Evolutionary conservation across 2,329 filamentous ascomycete species (phyloP), one percentile per base, ranked within the genome.

Genomic region (Pleomassaria siparia): DNA sequence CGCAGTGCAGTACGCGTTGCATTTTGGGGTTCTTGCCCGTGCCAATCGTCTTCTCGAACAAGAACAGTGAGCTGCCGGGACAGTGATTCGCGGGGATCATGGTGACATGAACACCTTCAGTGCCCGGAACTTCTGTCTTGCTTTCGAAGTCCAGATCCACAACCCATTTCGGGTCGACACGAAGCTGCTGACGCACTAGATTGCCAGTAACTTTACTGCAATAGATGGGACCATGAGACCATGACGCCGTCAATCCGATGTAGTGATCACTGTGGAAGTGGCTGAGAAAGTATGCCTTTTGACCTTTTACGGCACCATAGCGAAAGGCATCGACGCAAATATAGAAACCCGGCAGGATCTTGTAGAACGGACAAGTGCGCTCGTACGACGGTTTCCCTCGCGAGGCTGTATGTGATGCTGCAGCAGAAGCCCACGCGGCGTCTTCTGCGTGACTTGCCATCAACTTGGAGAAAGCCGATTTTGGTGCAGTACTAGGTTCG

Each of bases 211-310:
- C 88, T 58, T 85, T 87, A 65, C 92, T 97, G 75, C 94, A 97
- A 64, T 96, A 99, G 40, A 99, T 97, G 0, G 91, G 92, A 0
- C 94, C 94, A 66, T 99, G 91, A 30, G 78, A 83, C 94, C 94
- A 99, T 25, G 80, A 89, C 7, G 88, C 84, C 10, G 89, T 94
- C 10, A 99, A 75, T 2, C 94, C 94, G 26, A 96, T 85, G 61
- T 99, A 99, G 67, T 99, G 94, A 66, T 99, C 94, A 62, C 91
- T 96, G 71, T 99, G 94, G 58, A 97, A 99, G 66, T 99, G 94
- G 60, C 91, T 96, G 10, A 99, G 80, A 58, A 99, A 99, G 67
- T 99, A 99, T 1, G 92, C 94, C 44, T 88, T 87, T 68, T 91
- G 96, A 0, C 90, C 91, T 64, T 95, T 81, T 0, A 99, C 89